Evolutionary conservation across 2,329 filamentous ascomycete species (phyloP), one percentile per base, ranked within the genome.

Genomic region (Cladosporium oxysporum): DNA sequence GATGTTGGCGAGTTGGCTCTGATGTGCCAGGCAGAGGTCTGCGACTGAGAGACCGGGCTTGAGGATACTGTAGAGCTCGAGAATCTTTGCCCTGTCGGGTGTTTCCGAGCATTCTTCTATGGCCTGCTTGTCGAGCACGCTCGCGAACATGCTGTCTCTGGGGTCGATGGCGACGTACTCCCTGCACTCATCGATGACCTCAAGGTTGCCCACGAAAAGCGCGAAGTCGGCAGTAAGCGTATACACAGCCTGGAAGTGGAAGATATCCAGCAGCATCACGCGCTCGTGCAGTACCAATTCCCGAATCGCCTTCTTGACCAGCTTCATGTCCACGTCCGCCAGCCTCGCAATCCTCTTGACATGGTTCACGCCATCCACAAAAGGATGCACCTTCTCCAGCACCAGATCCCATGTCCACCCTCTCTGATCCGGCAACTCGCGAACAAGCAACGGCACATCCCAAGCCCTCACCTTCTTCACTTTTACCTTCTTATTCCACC

Each of bases 271-370:
- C 62, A 98, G 86, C 29, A 97, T 84, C 41, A 97, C 86, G 73
- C 92, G 94, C 75, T 94, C 92, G 78, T 98, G 97, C 82, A 96
- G 96, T 29, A 98, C 84, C 11, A 99, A 85, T 76, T 98, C 94
- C 69, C 91, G 89, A 66, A 98, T 86, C 8, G 93, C 93, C 62
- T 92, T 90, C 74, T 92, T 91, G 65, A 93, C 92, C 28, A 99
- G 87, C 59, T 91, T 90, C 58, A 96, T 85, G 67, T 96, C 93
- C 11, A 95, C 92, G 73, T 96, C 91, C 55, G 94, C 92, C 28
- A 91, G 84, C 70, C 90, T 87, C 16, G 95, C 90, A 72, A 99
- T 96, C 71, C 91, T 90, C 33, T 92, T 89, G 64, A 98, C 90
- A 76, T 93, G 92, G 74, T 92, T 92, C 67, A 97, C 89, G 66